Evolutionary conservation across 805 yeast species (phyloP).

Genomic region (Monosporozyma servazzii): DNA sequence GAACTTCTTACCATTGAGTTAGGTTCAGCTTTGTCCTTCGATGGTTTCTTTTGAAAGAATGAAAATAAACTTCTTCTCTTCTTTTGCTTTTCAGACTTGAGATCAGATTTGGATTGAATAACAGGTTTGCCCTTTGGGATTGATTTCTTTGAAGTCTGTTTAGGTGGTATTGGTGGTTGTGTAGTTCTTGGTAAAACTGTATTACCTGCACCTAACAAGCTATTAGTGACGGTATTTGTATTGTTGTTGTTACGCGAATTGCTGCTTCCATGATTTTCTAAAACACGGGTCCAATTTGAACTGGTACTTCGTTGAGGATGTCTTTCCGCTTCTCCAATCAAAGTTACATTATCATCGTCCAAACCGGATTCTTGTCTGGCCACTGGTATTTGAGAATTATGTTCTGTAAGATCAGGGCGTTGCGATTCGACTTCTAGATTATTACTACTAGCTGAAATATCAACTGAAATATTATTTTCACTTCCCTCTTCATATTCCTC

Average conservation of each 20-base stretch:
- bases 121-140: not conserved
- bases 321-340: not conserved
- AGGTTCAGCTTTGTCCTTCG: not conserved
- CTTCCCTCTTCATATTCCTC: not conserved
- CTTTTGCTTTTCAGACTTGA: constrained; percentile 4
- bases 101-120: not conserved
- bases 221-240: not conserved
- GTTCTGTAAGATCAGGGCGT: not conserved
- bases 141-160: not conserved
- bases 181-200: not conserved
- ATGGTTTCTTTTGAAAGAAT: constrained; percentile 19
- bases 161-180: not conserved
- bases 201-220: not conserved
- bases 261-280: not conserved
- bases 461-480: not conserved
- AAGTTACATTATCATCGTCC: not conserved
- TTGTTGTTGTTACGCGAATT: not conserved
- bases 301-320: not conserved
- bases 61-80: constrained; percentile 24
- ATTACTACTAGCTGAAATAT: not conserved
- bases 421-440: not conserved
- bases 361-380: not conserved
- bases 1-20: constrained; percentile 7
- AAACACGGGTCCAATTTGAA: not conserved
- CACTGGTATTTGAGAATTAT: not conserved